Conservation (phyloP, 2,329 filamentous ascomycete species). For the Nemania serpens region DNA sequence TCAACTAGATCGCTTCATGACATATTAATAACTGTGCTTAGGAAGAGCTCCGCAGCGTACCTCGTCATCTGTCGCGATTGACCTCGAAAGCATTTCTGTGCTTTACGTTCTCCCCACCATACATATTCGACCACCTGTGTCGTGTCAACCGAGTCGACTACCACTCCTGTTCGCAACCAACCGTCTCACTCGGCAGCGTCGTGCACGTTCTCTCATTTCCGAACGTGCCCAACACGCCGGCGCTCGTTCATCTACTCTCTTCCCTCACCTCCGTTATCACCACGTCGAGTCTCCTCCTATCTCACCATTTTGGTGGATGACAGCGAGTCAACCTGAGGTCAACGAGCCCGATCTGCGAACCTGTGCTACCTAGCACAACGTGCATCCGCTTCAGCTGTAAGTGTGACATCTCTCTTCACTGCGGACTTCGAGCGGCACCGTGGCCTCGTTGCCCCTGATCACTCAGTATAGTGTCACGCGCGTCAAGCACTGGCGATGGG, state of each 20-base stretch:
- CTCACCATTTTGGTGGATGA: conserved; percentile 2
- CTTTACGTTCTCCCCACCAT: conserved; percentile 27
- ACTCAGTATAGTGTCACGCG: neutral
- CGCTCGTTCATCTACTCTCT: neutral
- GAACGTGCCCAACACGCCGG: neutral
- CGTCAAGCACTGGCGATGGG: neutral
- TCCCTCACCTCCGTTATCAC: conserved; percentile 1
- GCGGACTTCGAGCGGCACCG: neutral
- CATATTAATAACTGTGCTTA: neutral
- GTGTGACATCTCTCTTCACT: neutral
- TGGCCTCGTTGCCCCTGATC: neutral
- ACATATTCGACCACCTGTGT: conserved; percentile 23
- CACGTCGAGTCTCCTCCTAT: neutral
- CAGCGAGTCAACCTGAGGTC: neutral
- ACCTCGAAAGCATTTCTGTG: conserved; percentile 24
- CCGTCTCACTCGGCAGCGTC: neutral
- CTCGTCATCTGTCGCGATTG: conserved; percentile 19
- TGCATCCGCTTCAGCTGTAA: conserved; percentile 9
- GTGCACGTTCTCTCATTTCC: conserved; percentile 4
- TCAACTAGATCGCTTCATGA: conserved; percentile 1
- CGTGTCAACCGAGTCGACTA: conserved; percentile 7
- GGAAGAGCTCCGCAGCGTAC: conserved; percentile 1
- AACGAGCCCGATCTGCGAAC: conserved; percentile 1
- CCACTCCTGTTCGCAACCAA: neutral
- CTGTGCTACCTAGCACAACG: neutral